Base-by-base conservation (phyloP, 2,329 filamentous ascomycete species). In the Penicillium corylophilum region DNA sequence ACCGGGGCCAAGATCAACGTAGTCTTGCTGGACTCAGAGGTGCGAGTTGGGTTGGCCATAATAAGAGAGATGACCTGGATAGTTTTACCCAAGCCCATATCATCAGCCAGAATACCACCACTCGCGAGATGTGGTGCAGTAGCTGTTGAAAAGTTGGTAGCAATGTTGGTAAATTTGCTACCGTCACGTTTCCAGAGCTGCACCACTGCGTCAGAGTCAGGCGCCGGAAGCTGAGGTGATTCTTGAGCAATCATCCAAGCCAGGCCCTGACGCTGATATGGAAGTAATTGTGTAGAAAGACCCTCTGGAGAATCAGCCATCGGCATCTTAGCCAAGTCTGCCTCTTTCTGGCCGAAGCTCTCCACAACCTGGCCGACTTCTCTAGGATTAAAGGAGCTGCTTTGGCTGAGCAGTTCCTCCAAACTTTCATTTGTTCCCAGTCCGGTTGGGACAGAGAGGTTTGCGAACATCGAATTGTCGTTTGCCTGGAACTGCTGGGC, bases 81-180 rank as follows among this genome's bases (percentile, higher is more conserved):
- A 0, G 91, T 96, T 74, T 95, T 95, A 22, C 91, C 91, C 5
- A 96, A 74, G 3, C 91, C 91, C 92, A 96, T 96, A 63, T 96
- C 91, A 68, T 96, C 91, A 2, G 90, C 90, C 8, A 96, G 79
- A 44, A 96, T 91, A 28, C 91, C 91, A 16, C 91, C 91, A 44
- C 84, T 89, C 6, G 89, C 83, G 20, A 95, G 78, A 1, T 74
- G 70, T 0, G 90, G 90, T 1, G 79, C 71, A 2, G 68, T 70
- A 0, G 68, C 70, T 8, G 80, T 84, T 9, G 83, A 80, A 66
- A 85, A 92, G 46, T 85, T 85, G 0, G 85, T 93, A 53, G 86
- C 89, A 57, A 89, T 79, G 69, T 88, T 90, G 51, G 79, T 81
- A 61, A 84, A 89, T 23, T 67, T 66, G 47, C 69, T 72, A 3